Evolutionary conservation across 805 yeast genomes (phyloP), one percentile per base, ranked within the genome.

Genomic region (Pichia membranifaciens): DNA sequence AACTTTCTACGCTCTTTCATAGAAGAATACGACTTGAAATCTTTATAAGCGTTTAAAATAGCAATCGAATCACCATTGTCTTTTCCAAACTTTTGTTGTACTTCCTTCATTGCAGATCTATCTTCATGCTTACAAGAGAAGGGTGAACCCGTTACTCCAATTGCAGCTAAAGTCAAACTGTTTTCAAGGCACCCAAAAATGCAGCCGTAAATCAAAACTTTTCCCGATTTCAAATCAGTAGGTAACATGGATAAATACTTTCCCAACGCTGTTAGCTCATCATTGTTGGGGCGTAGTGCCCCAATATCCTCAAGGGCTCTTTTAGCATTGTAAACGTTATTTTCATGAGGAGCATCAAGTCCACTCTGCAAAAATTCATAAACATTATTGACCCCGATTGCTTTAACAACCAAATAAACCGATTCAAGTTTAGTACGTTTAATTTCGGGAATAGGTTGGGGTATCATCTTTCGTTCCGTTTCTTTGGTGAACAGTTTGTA

Each of bases 391-490:
- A 91, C 75, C 0, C 95, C 96, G 93, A 93, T 88, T 0, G 96
- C 75, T 62, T 89, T 89, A 15, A 90, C 95, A 41, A 82, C 79
- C 39, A 91, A 69, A 58, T 87, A 90, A 36, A 91, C 69, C 32
- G 87, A 87, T 55, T 90, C 96, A 31, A 91, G 65, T 29, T 93
- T 81, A 0, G 93, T 81, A 50, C 98, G 72, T 53, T 80, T 79
- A 45, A 91, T 91, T 60, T 91, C 99, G 0, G 99, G 97, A 16
- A 84, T 72, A 0, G 96, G 96, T 54, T 83, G 82, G 1, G 74
- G 70, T 15, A 75, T 67, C 91, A 89, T 84, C 20, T 64, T 61
- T 1, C 63, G 62, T 56, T 79, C 79, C 0, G 87, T 75, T 2
- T 76, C 76, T 45, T 69, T 67, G 1, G 96, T 83, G 64, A 78